Percentiles rank a stretch among this genome's conserved stretches.
phyloP scores from a whole-genome alignment of 768 basidiomycete species.

The Cubamyces lactineus region DNA sequence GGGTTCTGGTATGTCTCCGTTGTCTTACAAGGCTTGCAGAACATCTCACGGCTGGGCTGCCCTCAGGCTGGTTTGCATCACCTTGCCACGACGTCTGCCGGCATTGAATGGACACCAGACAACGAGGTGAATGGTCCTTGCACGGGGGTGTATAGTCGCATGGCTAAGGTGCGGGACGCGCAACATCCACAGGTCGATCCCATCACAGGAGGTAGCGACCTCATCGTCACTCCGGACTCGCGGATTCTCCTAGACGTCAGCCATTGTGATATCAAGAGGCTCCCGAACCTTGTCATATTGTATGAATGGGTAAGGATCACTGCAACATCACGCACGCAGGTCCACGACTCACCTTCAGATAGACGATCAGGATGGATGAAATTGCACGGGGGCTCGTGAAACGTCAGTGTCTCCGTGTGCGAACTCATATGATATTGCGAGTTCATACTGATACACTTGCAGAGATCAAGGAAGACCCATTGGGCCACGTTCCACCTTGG shows the following conservation, averaged over 20 bases:
- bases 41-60: no score
- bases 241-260: slow-evolving; percentile 11
- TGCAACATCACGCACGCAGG: background rate
- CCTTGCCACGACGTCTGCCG: background rate
- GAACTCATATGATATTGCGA: background rate
- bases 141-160: no score
- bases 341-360: background rate
- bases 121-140: background rate
- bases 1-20: background rate
- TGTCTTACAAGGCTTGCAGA: background rate
- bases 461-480: slow-evolving; percentile 1
- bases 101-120: background rate
- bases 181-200: background rate
- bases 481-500: background rate
- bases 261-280: background rate
- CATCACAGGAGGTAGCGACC: slow-evolving; percentile 2
- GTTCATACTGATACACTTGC: background rate
- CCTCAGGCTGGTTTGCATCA: background rate
- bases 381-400: background rate
- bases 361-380: slow-evolving; percentile 3
- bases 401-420: background rate
- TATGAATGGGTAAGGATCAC: slow-evolving; percentile 6
- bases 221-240: slow-evolving; percentile 5
- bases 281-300: slow-evolving; percentile 5
- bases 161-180: background rate